Conservation (phyloP, 2,329 filamentous ascomycete genomes). For the Capronia coronata region DNA sequence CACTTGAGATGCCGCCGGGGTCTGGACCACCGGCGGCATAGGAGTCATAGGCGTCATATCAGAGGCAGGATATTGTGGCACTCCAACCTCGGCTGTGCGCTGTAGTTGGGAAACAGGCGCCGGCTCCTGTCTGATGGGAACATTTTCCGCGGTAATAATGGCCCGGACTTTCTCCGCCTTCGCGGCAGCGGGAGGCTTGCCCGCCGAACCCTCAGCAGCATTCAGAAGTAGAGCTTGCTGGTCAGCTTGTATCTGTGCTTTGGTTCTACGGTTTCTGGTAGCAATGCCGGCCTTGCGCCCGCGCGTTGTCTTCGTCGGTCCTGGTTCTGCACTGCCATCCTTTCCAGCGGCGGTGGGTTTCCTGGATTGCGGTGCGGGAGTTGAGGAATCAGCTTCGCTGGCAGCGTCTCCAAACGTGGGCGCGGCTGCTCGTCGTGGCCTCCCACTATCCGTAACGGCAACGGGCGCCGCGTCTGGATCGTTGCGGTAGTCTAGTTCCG, state of each 20-base stretch:
- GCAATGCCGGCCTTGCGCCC: slow-evolving; percentile 27
- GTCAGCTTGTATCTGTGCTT: slow-evolving; percentile 28
- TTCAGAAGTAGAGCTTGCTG: slow-evolving; percentile 14
- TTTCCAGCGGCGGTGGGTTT: slow-evolving; percentile 27
- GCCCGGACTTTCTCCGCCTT: slow-evolving; percentile 21
- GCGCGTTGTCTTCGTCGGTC: slow-evolving; percentile 24
- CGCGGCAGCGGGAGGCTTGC: slow-evolving; percentile 9
- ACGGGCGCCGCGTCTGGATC: slow-evolving; percentile 35
- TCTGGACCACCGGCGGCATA: slow-evolving; percentile 2
- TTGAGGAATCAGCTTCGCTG: slow-evolving; percentile 31
- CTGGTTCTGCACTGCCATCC: slow-evolving; percentile 29
- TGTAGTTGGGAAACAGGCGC: slow-evolving; percentile 10
- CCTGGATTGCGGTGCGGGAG: slow-evolving; percentile 31
- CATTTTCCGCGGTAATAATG: slow-evolving; percentile 18
- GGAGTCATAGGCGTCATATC: slow-evolving; percentile 7
- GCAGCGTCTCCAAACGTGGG: slow-evolving; percentile 42
- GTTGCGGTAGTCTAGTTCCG: slow-evolving; percentile 43
- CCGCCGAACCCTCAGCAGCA: slow-evolving; percentile 17
- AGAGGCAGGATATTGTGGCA: slow-evolving; percentile 11
- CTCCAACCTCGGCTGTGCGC: slow-evolving; percentile 9
- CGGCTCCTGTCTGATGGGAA: slow-evolving; percentile 12
- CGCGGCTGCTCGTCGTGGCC: slow-evolving; percentile 45
- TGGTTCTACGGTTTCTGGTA: slow-evolving; percentile 25
- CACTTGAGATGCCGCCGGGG: slow-evolving; percentile 32
- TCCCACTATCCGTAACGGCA: slow-evolving; percentile 45